phyloP scores from a whole-genome alignment of 139 green algal genomes.

The Auxenochlorella pyrenoidosa region DNA sequence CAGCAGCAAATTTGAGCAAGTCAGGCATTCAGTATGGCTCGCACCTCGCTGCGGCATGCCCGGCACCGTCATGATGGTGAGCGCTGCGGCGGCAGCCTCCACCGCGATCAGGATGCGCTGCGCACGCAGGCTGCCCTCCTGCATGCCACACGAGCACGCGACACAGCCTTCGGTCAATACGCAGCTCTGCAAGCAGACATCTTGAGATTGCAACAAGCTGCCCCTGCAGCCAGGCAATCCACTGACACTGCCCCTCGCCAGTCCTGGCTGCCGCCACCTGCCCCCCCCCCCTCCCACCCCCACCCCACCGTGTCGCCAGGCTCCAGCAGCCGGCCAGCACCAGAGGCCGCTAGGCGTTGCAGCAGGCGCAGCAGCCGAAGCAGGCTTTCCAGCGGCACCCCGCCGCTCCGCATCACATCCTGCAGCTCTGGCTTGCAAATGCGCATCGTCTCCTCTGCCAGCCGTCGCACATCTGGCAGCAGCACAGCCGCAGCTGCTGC shows the following conservation, averaged over 20 bases:
- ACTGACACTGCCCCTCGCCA: background rate
- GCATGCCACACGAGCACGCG: background rate
- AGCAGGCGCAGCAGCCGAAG: slow-evolving; percentile 36
- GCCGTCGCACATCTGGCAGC: slow-evolving; percentile 24
- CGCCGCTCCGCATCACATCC: background rate
- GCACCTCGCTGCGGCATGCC: slow-evolving; percentile 52
- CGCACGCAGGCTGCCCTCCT: background rate
- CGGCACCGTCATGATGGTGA: slow-evolving; percentile 57
- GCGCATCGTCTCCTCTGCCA: slow-evolving; percentile 23
- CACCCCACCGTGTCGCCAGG: slow-evolving; percentile 9
- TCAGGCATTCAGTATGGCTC: background rate
- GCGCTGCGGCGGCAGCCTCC: slow-evolving; percentile 43
- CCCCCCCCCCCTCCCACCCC: background rate
- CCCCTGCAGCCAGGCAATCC: background rate
- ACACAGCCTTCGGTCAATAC: background rate
- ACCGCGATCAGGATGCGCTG: slow-evolving; percentile 6
- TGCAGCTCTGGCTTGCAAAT: slow-evolving; percentile 12
- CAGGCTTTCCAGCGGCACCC: slow-evolving; percentile 25
- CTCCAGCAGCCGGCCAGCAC: slow-evolving; percentile 14
- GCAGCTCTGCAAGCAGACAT: background rate
- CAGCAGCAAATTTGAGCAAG: no score
- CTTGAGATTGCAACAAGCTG: background rate
- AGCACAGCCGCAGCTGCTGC: background rate
- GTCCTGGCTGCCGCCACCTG: no score
- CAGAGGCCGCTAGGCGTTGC: background rate